Conservation (phyloP, 2,329 filamentous ascomycete species). For the Blastomyces silverae region DNA sequence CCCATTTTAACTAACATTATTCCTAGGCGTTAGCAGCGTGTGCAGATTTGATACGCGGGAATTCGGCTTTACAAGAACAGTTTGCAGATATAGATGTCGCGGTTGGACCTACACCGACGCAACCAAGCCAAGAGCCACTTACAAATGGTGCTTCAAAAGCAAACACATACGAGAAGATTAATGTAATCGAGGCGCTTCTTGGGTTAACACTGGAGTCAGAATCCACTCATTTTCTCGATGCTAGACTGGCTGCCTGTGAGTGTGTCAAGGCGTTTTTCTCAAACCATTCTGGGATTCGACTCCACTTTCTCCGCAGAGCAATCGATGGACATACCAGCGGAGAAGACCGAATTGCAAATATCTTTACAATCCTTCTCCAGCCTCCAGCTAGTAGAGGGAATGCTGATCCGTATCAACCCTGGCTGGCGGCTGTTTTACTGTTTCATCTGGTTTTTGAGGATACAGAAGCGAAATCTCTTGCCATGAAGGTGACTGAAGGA, state of each 20-base stretch:
- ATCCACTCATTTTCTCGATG: conserved; percentile 62
- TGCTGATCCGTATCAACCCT: conserved; percentile 75
- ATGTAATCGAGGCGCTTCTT: conserved; percentile 88
- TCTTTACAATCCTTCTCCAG: conserved; percentile 72
- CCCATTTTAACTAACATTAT: conserved; percentile 14
- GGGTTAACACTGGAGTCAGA: conserved; percentile 69
- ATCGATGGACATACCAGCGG: conserved; percentile 78
- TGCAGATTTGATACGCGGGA: conserved; percentile 80
- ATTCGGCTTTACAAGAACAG: conserved; percentile 70
- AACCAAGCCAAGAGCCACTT: conserved; percentile 26
- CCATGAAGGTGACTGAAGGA: conserved; percentile 80
- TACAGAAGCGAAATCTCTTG: conserved; percentile 65
- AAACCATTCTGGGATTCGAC: conserved; percentile 69
- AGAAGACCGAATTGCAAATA: conserved; percentile 77
- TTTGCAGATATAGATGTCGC: conserved; percentile 80
- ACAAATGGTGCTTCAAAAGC: conserved; percentile 32
- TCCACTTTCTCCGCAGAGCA: conserved; percentile 79
- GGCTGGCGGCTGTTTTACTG: conserved; percentile 82
- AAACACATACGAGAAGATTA: conserved; percentile 58
- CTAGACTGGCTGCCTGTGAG: conserved; percentile 76
- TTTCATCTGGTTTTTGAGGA: conserved; percentile 82
- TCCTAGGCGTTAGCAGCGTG: conserved; percentile 69
- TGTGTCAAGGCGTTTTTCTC: conserved; percentile 91
- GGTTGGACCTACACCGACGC: conserved; percentile 24
- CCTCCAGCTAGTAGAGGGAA: conserved; percentile 55